Evolutionary conservation across 78 protist genomes (phyloP), one percentile per base, ranked within the genome.

Genomic region (Polysphondylium violaceum): DNA sequence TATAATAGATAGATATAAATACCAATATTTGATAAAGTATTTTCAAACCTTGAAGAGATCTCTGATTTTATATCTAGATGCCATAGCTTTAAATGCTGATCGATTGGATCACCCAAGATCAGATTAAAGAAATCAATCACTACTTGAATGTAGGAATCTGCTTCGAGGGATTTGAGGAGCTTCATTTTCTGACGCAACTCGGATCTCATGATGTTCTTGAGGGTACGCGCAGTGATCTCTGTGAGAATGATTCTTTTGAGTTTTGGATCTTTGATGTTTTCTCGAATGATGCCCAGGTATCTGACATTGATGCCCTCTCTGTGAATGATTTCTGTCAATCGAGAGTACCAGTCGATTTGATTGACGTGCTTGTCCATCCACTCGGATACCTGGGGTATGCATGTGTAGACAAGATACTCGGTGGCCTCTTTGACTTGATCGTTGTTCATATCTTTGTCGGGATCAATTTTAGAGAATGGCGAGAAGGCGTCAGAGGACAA

Each of bases 251-350:
- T 61, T 17, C 41, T 21, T 63, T 64, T 35, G 9, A 87, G 38
- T 53, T 29, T 50, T n/a, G 72, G 27, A 29, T 81, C 55, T 23
- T 14, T 29, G 8, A 91, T 76, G 14, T 68, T 36, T 29, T 59
- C 56, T 29, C 94, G 43, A 31, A 91, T 36, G 29, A 74, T 51
- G 19, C 94, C 94, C 8, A 91, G 51, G n/a, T 76, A 91, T 16
- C 94, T 16, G 3, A 74, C 85, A 40, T 91, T 91, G 72, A 91
- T 91, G 29, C 94, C 94, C 40, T 72, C 79, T 33, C 94, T 59
- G 47, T 91, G 94, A 44, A 91, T 74, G 9, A 74, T 40, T 43
- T 91, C 94, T 23, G 94, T 91, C 31, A 91, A 33, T 23, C 74
- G 69, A n/a, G 73, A 31, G 9, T 58, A 38, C 88, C 85, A 67